Base-by-base conservation (phyloP, 2,329 filamentous ascomycete genomes). In the Fusarium stilboides region DNA sequence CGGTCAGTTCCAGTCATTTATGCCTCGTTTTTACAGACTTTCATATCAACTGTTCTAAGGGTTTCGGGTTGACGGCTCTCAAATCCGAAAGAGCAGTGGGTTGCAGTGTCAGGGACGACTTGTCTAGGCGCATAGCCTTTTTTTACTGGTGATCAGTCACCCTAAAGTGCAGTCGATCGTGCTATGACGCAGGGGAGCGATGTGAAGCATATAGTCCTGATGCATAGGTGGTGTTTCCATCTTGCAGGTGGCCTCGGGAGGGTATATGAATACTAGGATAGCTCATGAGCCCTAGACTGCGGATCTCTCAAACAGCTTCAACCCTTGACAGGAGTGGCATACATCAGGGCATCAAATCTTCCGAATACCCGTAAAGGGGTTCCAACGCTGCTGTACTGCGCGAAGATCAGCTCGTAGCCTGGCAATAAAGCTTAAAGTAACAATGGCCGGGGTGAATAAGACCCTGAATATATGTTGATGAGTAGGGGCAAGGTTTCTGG, bases 41-140 rank as follows among this genome's bases (percentile, higher is more conserved):
- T 31, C 28, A 31, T 31, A 31, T 31, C 28, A 31, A 31, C 10
- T 5, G 28, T 31, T 31, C 13, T 31, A 31, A 31, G 43, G 22
- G 19, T 44, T 65, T 56, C 65, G 64, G 70, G 49, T 62, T 53
- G 47, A 45, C 64, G 64, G 70, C 52, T 57, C 19, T 39, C 34
- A 51, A 57, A 33, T 46, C 68, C 70, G 68, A 62, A 45, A 33
- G 51, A 36, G 47, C 26, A 44, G 52, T 55, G 68, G 53, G 68
- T 56, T 70, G 49, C 69, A 71, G 58, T 60, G 51, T 53, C 67
- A 70, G 54, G 57, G 62, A 54, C 66, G 53, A 26, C 40, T 54
- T 46, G 36, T 49, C 34, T 65, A 42, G 34, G 42, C 24, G 31
- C 46, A 33, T 62, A 49, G 15, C 26, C 47, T 37, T 59, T 45